phyloP scores from a whole-genome alignment of 179 eudicot species.

The Actinidia polygama region DNA sequence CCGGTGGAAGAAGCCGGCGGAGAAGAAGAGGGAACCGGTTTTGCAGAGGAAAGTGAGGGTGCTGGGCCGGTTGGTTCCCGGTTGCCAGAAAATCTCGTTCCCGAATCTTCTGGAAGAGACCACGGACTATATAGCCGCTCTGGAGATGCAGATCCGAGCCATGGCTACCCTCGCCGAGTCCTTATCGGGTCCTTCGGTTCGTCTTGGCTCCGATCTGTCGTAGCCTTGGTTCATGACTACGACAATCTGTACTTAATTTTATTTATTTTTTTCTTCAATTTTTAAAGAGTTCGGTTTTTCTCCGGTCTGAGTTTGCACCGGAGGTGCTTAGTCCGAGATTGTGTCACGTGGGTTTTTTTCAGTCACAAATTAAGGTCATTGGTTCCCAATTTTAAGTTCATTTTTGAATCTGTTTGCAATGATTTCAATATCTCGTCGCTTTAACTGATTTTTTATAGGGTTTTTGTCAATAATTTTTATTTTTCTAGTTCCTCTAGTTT shows the following conservation, averaged over 20 bases:
- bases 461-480: no score
- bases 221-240: neutral
- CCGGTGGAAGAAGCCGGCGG: slow-evolving; percentile 31
- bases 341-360: no score
- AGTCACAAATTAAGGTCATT: no score
- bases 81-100: slow-evolving; percentile 74
- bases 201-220: slow-evolving; percentile 11
- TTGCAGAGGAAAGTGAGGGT: slow-evolving; percentile 57
- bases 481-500: no score
- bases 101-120: slow-evolving; percentile 84
- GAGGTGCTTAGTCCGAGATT: no score
- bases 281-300: no score
- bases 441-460: no score
- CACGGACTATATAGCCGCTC: slow-evolving; percentile 77
- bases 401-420: no score
- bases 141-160: slow-evolving; percentile 88
- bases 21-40: slow-evolving; percentile 36
- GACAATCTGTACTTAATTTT: neutral
- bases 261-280: neutral
- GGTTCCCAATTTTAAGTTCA: no score
- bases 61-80: slow-evolving; percentile 79
- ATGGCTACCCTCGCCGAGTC: slow-evolving; percentile 62
- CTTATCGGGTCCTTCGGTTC: neutral
- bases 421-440: no score
- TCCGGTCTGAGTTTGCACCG: no score